Conservation (phyloP, 2,329 filamentous ascomycete genomes). For the Botrytis porri region DNA sequence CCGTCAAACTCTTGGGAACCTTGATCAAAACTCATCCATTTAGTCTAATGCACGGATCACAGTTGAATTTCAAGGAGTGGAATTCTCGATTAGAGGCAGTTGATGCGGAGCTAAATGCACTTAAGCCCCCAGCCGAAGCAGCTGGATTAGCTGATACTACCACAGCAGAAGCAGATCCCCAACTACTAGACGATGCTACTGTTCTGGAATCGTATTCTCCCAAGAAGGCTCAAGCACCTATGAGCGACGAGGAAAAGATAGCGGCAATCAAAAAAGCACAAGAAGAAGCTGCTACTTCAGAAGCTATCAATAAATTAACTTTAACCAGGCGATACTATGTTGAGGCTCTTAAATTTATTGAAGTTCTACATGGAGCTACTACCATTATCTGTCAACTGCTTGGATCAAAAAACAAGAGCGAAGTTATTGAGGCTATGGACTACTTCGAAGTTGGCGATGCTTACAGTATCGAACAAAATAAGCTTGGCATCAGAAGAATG, state of each 20-base stretch:
- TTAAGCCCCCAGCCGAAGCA: constrained; percentile 74
- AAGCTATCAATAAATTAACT: constrained; percentile 83
- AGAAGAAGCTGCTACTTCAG: constrained; percentile 83
- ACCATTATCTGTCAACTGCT: constrained; percentile 80
- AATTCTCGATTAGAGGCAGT: constrained; percentile 75
- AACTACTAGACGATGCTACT: constrained; percentile 84
- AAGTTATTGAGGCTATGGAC: constrained; percentile 98
- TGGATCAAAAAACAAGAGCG: constrained; percentile 94
- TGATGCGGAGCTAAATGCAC: constrained; percentile 73
- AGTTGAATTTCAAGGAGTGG: constrained; percentile 85
- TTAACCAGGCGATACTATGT: constrained; percentile 86
- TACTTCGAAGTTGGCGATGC: constrained; percentile 95
- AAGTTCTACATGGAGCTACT: constrained; percentile 82
- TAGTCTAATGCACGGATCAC: constrained; percentile 83
- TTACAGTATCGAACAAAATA: constrained; percentile 92
- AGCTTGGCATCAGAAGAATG: constrained; percentile 91
- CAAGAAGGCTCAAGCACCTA: constrained; percentile 52
- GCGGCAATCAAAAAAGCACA: constrained; percentile 74
- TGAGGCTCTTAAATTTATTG: constrained; percentile 92
- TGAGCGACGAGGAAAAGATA: constrained; percentile 76
- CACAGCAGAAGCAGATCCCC: constrained; percentile 66
- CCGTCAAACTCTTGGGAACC: constrained; percentile 85
- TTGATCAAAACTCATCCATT: constrained; percentile 95
- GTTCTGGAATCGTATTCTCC: constrained; percentile 66
- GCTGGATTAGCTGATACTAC: constrained; percentile 67